phyloP scores from a whole-genome alignment of 2,329 filamentous ascomycete species.

The Teratosphaeriaceae sp. region DNA sequence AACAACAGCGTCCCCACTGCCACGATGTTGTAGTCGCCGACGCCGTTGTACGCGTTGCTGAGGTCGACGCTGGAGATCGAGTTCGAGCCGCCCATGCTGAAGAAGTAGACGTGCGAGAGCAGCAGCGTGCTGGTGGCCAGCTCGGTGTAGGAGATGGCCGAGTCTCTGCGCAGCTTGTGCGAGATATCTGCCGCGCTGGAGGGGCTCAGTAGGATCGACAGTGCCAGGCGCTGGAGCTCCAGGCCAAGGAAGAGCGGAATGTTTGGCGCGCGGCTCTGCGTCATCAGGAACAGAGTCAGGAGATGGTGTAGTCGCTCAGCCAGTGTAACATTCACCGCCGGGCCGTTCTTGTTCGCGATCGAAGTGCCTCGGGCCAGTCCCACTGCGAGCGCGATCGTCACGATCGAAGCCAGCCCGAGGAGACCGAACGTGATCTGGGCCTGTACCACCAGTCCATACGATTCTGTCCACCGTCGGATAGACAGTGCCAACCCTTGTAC shows the following conservation, averaged over 20 bases:
- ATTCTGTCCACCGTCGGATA: conserved; percentile 21
- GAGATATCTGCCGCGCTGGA: background rate
- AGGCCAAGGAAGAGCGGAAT: conserved; percentile 78
- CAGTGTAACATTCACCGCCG: conserved; percentile 17
- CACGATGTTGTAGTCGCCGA: conserved; percentile 71
- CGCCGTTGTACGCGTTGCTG: conserved; percentile 90
- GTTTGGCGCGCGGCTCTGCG: conserved; percentile 79
- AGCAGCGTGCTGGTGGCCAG: conserved; percentile 65
- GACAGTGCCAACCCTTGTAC: conserved; percentile 42
- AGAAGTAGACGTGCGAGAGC: conserved; percentile 77
- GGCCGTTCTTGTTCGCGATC: conserved; percentile 1
- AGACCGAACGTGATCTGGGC: conserved; percentile 33
- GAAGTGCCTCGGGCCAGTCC: conserved; percentile 11
- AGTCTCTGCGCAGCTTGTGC: conserved; percentile 3
- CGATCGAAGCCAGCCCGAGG: conserved; percentile 25
- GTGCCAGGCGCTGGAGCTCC: conserved; percentile 44
- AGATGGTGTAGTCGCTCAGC: conserved; percentile 52
- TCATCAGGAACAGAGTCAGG: conserved; percentile 72
- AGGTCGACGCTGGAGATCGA: conserved; percentile 94
- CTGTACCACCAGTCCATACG: conserved; percentile 28
- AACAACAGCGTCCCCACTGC: conserved; percentile 81
- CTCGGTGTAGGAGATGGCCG: conserved; percentile 5
- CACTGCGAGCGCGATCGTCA: conserved; percentile 20
- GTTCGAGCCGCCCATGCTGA: conserved; percentile 84
- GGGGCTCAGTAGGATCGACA: conserved; percentile 17